Conservation (phyloP, 2,329 filamentous ascomycete species). For the Aquanectria penicillioides region DNA sequence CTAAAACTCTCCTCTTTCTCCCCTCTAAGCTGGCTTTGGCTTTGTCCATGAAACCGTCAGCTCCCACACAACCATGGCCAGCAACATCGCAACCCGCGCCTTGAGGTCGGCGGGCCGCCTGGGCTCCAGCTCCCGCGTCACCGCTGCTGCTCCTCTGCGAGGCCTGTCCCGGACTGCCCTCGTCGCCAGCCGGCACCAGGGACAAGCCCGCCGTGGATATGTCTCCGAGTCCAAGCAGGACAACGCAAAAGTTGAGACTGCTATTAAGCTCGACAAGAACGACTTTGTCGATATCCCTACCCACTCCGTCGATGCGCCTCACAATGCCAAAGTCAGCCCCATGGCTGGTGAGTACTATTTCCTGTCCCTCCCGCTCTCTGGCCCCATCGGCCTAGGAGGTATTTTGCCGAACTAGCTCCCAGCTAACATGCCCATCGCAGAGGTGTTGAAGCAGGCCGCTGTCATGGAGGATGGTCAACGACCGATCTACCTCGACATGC, state of each 20-base stretch:
- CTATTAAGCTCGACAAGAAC: slow-evolving; percentile 87
- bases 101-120: slow-evolving; percentile 79
- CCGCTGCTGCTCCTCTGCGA: slow-evolving; percentile 46
- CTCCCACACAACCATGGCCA: slow-evolving; percentile 62
- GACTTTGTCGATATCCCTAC: slow-evolving; percentile 72
- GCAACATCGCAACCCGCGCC: slow-evolving; percentile 72
- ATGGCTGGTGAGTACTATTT: slow-evolving; percentile 62
- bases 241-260: slow-evolving; percentile 84
- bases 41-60: slow-evolving; percentile 38
- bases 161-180: slow-evolving; percentile 42
- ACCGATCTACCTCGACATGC: slow-evolving; percentile 98
- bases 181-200: slow-evolving; percentile 36
- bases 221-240: slow-evolving; percentile 85
- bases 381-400: background rate
- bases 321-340: slow-evolving; percentile 77
- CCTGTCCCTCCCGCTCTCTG: background rate
- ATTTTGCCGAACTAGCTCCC: background rate
- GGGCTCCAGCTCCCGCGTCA: slow-evolving; percentile 53
- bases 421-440: slow-evolving; percentile 49
- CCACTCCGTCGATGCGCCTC: slow-evolving; percentile 43
- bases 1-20: slow-evolving; percentile 37
- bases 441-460: slow-evolving; percentile 89
- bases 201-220: slow-evolving; percentile 69
- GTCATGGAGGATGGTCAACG: slow-evolving; percentile 92
- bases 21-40: slow-evolving; percentile 30